Evolutionary conservation across 345 rosid species (phyloP).

Genomic region (Kandelia obovata): DNA sequence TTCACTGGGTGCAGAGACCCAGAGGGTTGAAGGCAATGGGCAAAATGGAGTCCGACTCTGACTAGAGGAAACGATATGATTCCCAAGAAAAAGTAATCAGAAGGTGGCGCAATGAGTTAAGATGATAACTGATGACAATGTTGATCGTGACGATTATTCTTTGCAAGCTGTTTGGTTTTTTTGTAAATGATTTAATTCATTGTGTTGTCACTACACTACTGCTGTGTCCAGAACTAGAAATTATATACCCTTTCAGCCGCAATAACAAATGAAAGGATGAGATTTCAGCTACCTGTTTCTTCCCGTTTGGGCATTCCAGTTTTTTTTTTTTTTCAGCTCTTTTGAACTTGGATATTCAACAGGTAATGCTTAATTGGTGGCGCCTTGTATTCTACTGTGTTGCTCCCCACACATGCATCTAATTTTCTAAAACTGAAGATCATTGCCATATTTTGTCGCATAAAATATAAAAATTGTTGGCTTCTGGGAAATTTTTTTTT

Average conservation of each 20-base stretch:
- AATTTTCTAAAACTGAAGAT: no score
- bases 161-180: neutral
- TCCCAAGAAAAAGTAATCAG: no score
- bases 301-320: neutral
- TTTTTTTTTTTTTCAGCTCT: neutral
- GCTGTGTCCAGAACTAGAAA: neutral
- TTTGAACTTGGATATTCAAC: neutral
- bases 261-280: constrained; percentile 6
- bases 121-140: neutral
- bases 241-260: neutral
- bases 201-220: neutral
- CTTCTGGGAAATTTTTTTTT: no score
- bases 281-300: neutral
- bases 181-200: neutral
- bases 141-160: neutral
- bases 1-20: constrained; percentile 38
- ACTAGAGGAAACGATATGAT: constrained; percentile 13
- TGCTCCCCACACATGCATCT: no score
- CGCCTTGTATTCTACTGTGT: no score
- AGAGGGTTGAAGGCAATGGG: constrained; percentile 64
- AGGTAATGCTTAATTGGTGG: no score
- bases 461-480: no score
- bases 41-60: constrained; percentile 48
- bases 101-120: neutral
- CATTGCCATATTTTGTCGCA: no score